Conservation (phyloP, 768 basidiomycete genomes). For the Mycena olivaceomarginata region DNA sequence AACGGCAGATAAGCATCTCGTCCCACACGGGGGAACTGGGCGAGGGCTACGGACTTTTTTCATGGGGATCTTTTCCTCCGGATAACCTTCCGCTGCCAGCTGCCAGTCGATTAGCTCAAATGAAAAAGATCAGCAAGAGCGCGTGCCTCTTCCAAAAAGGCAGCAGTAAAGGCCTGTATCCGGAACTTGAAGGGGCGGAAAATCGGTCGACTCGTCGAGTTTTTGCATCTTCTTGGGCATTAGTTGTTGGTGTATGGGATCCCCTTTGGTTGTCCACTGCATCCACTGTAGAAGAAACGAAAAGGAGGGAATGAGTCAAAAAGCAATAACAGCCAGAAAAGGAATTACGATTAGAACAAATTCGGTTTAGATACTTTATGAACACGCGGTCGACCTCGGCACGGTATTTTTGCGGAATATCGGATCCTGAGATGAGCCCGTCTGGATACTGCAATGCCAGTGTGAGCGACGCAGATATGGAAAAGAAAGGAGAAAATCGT, state of each 20-base stretch:
- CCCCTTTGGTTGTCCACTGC: conserved; percentile 95
- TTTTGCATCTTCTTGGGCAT: conserved; percentile 99
- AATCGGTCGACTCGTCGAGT: conserved; percentile 96
- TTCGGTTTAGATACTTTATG: conserved; percentile 89
- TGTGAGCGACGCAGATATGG: conserved; percentile 8
- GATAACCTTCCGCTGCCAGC: conserved; percentile 91
- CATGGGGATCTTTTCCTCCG: conserved; percentile 96
- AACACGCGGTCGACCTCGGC: conserved; percentile 93
- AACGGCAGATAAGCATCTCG: conserved; percentile 27
- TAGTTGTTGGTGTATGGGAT: conserved; percentile 97
- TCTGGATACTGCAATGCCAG: conserved; percentile 36
- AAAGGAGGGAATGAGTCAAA: conserved; percentile 39
- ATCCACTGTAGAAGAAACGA: conserved; percentile 78
- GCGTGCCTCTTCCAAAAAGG: conserved; percentile 92
- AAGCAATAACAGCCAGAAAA: conserved; percentile 43
- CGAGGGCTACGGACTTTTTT: conserved; percentile 83
- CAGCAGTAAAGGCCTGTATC: conserved; percentile 98
- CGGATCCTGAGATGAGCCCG: conserved; percentile 55
- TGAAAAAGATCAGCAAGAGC: neutral
- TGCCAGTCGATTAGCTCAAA: conserved; percentile 50
- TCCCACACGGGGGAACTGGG: conserved; percentile 21
- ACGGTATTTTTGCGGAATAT: conserved; percentile 89
- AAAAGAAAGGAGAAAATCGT: neutral
- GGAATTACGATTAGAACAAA: conserved; percentile 89
- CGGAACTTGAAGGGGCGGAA: conserved; percentile 99